Conservation (phyloP, 805 yeast species). For the Priceomyces carsonii region DNA sequence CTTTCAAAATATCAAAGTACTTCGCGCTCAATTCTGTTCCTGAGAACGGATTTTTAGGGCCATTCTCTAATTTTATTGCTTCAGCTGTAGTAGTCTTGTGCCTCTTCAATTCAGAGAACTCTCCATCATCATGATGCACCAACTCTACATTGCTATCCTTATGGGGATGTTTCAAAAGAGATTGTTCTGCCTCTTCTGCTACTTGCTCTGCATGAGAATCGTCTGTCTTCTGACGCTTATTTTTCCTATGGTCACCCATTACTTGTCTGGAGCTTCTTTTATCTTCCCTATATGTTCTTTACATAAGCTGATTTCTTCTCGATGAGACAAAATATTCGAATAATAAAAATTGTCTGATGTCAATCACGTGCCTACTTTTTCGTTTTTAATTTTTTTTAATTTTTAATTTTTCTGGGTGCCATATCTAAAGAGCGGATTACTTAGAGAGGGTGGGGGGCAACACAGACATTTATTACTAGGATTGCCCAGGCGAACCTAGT, state of each 20-base stretch:
- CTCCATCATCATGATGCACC: conserved; percentile 65
- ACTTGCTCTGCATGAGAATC: conserved; percentile 62
- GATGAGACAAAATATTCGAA: too few relatives aligned
- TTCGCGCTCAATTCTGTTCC: conserved; percentile 60
- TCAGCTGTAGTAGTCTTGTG: conserved; percentile 66
- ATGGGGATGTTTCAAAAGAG: conserved; percentile 50
- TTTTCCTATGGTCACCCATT: conserved; percentile 38
- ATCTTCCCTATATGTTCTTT: too few relatives aligned
- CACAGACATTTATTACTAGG: too few relatives aligned
- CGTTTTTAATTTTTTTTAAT: too few relatives aligned
- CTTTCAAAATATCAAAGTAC: conserved; percentile 75
- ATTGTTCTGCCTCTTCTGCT: conserved; percentile 67
- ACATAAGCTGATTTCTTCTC: too few relatives aligned
- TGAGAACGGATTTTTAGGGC: conserved; percentile 74
- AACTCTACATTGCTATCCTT: conserved; percentile 33
- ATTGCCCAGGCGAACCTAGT: too few relatives aligned
- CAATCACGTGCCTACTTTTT: too few relatives aligned
- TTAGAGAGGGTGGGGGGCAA: too few relatives aligned
- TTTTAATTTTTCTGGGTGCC: too few relatives aligned
- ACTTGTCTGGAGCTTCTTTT: not conserved
- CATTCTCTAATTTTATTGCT: conserved; percentile 60
- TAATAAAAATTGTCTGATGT: too few relatives aligned
- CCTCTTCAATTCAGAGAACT: conserved; percentile 54
- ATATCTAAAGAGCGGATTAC: too few relatives aligned
- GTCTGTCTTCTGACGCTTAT: conserved; percentile 51